Percentiles rank a stretch among this genome's conserved stretches.
phyloP scores from a whole-genome alignment of 345 rosid species.

The Brassica nigra region DNA sequence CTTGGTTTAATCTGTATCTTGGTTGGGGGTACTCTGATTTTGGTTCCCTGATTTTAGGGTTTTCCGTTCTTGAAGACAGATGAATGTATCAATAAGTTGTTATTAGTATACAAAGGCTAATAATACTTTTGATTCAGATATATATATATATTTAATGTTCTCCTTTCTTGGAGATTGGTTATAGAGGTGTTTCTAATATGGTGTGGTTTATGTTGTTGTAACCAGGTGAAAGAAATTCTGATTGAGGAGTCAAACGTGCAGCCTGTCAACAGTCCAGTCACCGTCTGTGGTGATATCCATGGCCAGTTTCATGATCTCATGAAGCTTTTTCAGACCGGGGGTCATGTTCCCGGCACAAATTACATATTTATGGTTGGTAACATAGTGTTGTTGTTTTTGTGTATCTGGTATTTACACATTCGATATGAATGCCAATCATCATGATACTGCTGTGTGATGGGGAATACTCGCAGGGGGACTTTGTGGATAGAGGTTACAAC shows the following conservation, averaged over 20 bases:
- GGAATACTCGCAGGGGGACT: slow-evolving; percentile 69
- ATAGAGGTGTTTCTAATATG: slow-evolving; percentile 4
- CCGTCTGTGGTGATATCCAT: slow-evolving; percentile 98
- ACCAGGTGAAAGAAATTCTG: slow-evolving; percentile 89
- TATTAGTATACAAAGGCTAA: too few species aligned
- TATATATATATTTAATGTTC: too few species aligned
- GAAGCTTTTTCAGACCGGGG: slow-evolving; percentile 98
- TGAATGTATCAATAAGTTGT: neutral
- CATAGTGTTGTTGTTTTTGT: neutral
- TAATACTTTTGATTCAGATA: too few species aligned
- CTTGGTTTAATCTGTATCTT: slow-evolving; percentile 3
- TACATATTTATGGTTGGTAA: slow-evolving; percentile 89
- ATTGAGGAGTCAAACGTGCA: slow-evolving; percentile 98
- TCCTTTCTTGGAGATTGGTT: neutral
- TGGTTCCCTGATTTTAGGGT: slow-evolving; percentile 17
- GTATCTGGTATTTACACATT: neutral
- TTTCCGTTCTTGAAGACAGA: neutral
- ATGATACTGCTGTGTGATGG: slow-evolving; percentile 8
- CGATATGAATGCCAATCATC: neutral
- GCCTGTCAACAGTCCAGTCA: slow-evolving; percentile 99
- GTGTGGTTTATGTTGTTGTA: neutral
- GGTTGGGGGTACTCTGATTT: neutral
- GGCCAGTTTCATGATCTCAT: slow-evolving; percentile 99
- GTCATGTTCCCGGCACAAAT: slow-evolving; percentile 96
- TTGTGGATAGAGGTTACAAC: slow-evolving; percentile 92